Base-by-base conservation (phyloP, 2,329 filamentous ascomycete species). In the Xylaria sp. region DNA sequence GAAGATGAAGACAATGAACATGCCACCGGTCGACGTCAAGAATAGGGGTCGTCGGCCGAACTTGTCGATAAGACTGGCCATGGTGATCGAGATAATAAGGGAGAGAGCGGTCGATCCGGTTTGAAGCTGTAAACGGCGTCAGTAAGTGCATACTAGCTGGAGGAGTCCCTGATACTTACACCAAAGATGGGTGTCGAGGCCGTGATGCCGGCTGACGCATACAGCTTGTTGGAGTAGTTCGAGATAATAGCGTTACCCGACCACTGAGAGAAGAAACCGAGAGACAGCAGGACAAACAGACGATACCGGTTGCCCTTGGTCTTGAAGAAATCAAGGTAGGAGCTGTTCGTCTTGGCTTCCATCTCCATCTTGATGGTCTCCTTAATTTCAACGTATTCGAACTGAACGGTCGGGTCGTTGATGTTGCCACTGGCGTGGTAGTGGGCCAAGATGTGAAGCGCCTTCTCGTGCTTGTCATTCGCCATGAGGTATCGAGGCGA, bases 251-350 rank as follows among this genome's bases (percentile, higher is more conserved):
- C 82, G 69, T 85, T 85, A 57, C 83, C 83, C 42, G 78, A 81
- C 76, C 81, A 85, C 71, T 85, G 82, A 0, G 80, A 83, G 73
- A 85, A 83, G 61, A 85, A 70, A 67, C 82, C 83, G 30, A 85
- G 76, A 1, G 81, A 81, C 52, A 82, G 69, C 55, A 83, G 73
- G 35, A 86, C 72, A 23, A 75, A 66, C 48, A 85, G 70, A 49
- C 83, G 77, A 69, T 83, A 80, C 55, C 82, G 78, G 75, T 85
- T 85, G 55, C 82, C 81, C 67, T 76, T 78, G 46, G 82, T 84
- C 62, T 70, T 72, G 71, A 84, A 72, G 71, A 85, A 81, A 66
- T 83, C 80, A 7, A 76, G 52, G 69, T 83, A 86, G 62, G 74
- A 78, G 69, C 76, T 81, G 59, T 72, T 76, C 48, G 75, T 73